Evolutionary conservation across 2,329 filamentous ascomycete genomes (phyloP).

Genomic region (Aspergillus versicolor): DNA sequence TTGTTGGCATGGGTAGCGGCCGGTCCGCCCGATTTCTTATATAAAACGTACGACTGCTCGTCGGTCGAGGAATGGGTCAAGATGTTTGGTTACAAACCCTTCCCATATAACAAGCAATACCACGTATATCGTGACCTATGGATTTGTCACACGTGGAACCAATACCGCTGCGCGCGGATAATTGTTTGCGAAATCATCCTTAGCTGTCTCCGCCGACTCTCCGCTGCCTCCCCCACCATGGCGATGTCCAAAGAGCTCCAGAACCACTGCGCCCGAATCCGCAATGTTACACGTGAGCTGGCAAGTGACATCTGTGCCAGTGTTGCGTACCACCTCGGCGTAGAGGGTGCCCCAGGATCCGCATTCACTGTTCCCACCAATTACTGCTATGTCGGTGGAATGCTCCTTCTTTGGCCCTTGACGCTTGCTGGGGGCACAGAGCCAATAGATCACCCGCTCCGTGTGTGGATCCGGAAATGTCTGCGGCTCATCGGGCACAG

Average conservation of each 20-base stretch:
- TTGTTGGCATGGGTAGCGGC: slow-evolving; percentile 32
- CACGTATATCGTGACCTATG: slow-evolving; percentile 58
- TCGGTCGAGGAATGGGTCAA: slow-evolving; percentile 37
- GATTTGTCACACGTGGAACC: slow-evolving; percentile 57
- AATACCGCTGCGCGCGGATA: slow-evolving; percentile 60
- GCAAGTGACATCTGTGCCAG: slow-evolving; percentile 39
- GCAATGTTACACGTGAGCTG: slow-evolving; percentile 27
- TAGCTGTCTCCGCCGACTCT: slow-evolving; percentile 27
- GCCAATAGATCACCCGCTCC: slow-evolving; percentile 24
- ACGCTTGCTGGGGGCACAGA: slow-evolving; percentile 37
- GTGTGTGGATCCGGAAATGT: slow-evolving; percentile 33
- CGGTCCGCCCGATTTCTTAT: slow-evolving; percentile 28
- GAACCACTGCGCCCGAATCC: slow-evolving; percentile 30
- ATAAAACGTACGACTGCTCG: slow-evolving; percentile 25
- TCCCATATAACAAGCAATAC: slow-evolving; percentile 51
- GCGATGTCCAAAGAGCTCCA: slow-evolving; percentile 30
- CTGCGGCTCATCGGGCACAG: slow-evolving; percentile 34
- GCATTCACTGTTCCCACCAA: slow-evolving; percentile 18
- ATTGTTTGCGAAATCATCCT: slow-evolving; percentile 52
- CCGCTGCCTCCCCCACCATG: slow-evolving; percentile 18
- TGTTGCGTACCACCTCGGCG: slow-evolving; percentile 36
- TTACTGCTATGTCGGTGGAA: slow-evolving; percentile 32
- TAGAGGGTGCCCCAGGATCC: slow-evolving; percentile 11
- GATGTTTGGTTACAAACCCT: slow-evolving; percentile 23
- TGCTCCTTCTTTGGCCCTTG: slow-evolving; percentile 39